Base-by-base conservation (phyloP, 2,329 filamentous ascomycete species). In the Scedosporium aurantiacum region DNA sequence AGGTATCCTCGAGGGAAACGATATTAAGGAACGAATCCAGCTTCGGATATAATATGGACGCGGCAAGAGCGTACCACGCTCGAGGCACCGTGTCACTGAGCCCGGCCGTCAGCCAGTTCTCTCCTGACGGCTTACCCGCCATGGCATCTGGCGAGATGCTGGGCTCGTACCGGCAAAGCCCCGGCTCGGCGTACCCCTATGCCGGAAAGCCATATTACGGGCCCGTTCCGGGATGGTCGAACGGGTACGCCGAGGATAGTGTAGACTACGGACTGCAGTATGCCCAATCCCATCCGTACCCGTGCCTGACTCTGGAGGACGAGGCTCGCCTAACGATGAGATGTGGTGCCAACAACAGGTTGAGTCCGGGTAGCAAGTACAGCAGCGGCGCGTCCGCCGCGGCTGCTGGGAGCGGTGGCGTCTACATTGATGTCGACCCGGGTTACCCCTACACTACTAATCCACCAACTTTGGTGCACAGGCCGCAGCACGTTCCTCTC, bases 1-100 rank as follows among this genome's bases (percentile, higher is more conserved):
- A 76, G 74, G 74, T 76, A 18, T 72, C 72, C n/a, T 75, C 74
- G 1, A 67, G 66, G 62, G 74, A 76, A 66, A 72, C 73, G 8
- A 69, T 68, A 3, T 62, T 75, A 1, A 66, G 65, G 60, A 70
- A 69, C 60, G 70, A 72, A 12, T 65, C 67, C n/a, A 64, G 61
- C 57, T 76, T 73, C 45, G 64, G 63, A 1, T 76, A 76, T 63
- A 73, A 73, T 59, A 64, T 75, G 55, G 72, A 74, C 4, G 66
- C 72, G 12, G 73, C 73, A 6, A 68, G 74, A 23, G 60, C 70
- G 1, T 71, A 71, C 63, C 71, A 73, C 3, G 61, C 69, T 18
- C 71, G 70, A 12, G 66, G 68, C 5, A 57, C 66, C 6, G 62
- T 66, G 68, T n/a, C 70, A n/a, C 41, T 73, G 27, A 67, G 63